phyloP scores from a whole-genome alignment of 345 rosid genomes.

The Euphorbia tirucalli region DNA sequence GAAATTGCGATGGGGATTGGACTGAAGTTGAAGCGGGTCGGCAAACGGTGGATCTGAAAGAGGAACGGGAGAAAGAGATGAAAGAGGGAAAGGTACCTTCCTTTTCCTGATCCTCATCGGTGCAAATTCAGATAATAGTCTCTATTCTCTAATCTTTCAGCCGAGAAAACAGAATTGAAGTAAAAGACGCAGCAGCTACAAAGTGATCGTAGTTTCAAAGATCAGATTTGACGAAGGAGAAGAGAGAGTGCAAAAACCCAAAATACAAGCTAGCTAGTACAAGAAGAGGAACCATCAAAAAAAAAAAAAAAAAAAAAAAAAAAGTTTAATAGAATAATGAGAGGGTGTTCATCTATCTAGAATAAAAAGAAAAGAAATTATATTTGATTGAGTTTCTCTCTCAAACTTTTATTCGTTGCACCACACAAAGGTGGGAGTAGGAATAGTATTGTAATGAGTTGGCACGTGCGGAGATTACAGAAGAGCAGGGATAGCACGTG shows the following conservation, averaged over 20 bases:
- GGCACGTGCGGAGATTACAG: conserved; percentile 41
- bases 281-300: conserved; percentile 8
- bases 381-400: conserved; percentile 35
- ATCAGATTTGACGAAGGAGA: conserved; percentile 11
- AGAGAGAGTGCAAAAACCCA: conserved; percentile 30
- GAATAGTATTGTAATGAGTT: conserved; percentile 19
- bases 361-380: too few relatives aligned
- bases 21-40: conserved; percentile 44
- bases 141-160: too few relatives aligned
- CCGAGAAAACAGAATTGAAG: too few relatives aligned
- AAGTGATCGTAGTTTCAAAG: conserved; percentile 17
- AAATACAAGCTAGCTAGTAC: neutral
- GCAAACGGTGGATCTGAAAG: conserved; percentile 72
- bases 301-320: conserved; percentile 3
- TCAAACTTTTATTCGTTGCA: conserved; percentile 62
- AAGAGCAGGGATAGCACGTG: conserved; percentile 9
- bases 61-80: conserved; percentile 73
- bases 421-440: conserved; percentile 37
- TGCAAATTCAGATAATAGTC: too few relatives aligned
- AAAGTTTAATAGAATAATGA: conserved; percentile 16
- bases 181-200: too few relatives aligned
- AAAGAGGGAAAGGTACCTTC: conserved; percentile 65
- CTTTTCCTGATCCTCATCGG: conserved; percentile 97
- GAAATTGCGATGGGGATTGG: too few relatives aligned
- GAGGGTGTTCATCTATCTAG: neutral